Evolutionary conservation across 1,284 basidiomycete species (phyloP).

Genomic region (Pseudozyma tsukubaensis): DNA sequence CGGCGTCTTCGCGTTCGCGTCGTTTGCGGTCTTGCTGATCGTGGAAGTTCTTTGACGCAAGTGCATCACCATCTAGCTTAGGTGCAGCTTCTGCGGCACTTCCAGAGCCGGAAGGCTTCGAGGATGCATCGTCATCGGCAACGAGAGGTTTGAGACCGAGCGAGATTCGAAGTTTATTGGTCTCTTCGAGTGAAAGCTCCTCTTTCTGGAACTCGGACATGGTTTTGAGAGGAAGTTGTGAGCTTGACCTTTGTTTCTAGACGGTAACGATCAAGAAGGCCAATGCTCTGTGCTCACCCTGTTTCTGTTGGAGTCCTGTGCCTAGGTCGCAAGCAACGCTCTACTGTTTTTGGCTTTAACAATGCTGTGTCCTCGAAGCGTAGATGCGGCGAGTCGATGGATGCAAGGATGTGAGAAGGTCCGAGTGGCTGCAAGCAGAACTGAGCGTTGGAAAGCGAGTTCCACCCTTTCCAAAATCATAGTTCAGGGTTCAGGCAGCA

Average conservation of each 20-base stretch:
- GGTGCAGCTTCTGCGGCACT: conserved; percentile 44
- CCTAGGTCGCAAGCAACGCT: no score
- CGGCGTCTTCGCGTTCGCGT: conserved; percentile 79
- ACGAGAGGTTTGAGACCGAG: conserved; percentile 93
- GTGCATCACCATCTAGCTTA: conserved; percentile 69
- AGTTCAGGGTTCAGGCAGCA: no score
- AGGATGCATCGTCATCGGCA: conserved; percentile 70
- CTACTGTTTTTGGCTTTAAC: no score
- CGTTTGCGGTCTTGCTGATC: conserved; percentile 76
- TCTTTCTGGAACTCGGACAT: conserved; percentile 72
- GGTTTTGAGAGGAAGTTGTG: conserved; percentile 25
- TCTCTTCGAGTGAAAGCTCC: conserved; percentile 93
- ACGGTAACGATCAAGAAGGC: conserved; percentile 1
- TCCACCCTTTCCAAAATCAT: no score
- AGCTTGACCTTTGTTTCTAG: conserved; percentile 22
- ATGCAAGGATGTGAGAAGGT: no score
- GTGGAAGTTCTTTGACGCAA: conserved; percentile 50
- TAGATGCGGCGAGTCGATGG: no score
- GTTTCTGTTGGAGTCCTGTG: background rate
- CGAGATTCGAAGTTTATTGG: conserved; percentile 93
- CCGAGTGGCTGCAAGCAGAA: no score
- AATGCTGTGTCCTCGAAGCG: background rate
- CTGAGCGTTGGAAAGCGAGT: no score
- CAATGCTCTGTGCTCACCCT: conserved; percentile 35
- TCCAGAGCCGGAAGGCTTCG: background rate